Evolutionary conservation across 2,329 filamentous ascomycete genomes (phyloP), one percentile per base, ranked within the genome.

Genomic region (Byssothecium circinans): DNA sequence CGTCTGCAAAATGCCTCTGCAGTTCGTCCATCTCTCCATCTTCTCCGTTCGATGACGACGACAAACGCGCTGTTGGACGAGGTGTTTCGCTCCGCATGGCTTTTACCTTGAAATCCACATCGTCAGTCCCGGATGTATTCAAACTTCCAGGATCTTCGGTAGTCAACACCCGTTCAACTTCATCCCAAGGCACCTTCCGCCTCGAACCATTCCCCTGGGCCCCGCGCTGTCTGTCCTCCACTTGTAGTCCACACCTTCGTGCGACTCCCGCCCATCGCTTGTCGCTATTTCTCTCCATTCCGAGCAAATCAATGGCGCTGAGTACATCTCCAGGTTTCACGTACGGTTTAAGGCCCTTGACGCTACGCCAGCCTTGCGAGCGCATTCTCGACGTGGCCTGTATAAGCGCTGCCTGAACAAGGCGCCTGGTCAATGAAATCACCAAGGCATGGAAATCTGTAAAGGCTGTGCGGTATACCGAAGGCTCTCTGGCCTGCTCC

Each of bases 401-500:
- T 58, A 86, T 87, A 0, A 94, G 72, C 0, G 83, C 76, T 0
- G 87, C 82, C 38, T 88, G 82, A 2, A 94, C 75, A 1, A 96
- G 71, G 11, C 88, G 80, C 49, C 81, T 82, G 0, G 88, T 91
- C 12, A 94, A 56, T 43, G 81, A 87, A 1, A 87, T 67, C 0
- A 81, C 76, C 2, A 96, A 69, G 8, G 81, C 81, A 60, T 91
- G 79, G 36, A 96, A 86, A 57, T 94, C 89, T 4, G 82, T 78
- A n/a, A 95, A 78, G 0, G 88, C 84, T 1, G 88, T 91, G 6
- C 84, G 81, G 56, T 87, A 84, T 18, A 96, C 81, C 0, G 86
- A 83, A 0, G 91, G 91, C 2, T 75, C 75, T 46, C 43, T 41
- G 7, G 58, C 53, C 17, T 60, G 45, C 8, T 64, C 62, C 1